phyloP scores from a whole-genome alignment of 345 rosid species.

The Durio zibethinus region DNA sequence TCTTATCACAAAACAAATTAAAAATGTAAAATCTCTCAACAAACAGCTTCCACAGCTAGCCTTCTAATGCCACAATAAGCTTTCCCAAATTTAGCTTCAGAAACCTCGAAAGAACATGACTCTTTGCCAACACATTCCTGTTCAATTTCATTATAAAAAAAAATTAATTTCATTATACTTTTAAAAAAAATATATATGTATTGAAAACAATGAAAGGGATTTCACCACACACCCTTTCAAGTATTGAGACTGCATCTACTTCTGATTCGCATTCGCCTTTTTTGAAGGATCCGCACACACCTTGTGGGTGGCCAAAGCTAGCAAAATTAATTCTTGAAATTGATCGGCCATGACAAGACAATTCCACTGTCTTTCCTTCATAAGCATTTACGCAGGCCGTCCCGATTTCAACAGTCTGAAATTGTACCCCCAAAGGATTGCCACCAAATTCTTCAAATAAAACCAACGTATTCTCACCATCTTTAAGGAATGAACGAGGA shows the following conservation, averaged over 20 bases:
- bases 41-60: slow-evolving; percentile 50
- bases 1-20: not conserved
- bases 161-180: too few relatives aligned
- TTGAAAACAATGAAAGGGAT: too few relatives aligned
- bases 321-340: slow-evolving; percentile 37
- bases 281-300: slow-evolving; percentile 46
- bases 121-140: slow-evolving; percentile 49
- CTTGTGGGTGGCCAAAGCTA: slow-evolving; percentile 46
- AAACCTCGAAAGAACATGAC: slow-evolving; percentile 32
- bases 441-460: slow-evolving; percentile 64
- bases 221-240: not conserved
- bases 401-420: slow-evolving; percentile 32
- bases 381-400: slow-evolving; percentile 34
- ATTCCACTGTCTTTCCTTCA: slow-evolving; percentile 36
- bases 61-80: slow-evolving; percentile 28
- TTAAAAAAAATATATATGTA: too few relatives aligned
- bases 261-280: slow-evolving; percentile 33
- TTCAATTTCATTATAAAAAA: too few relatives aligned
- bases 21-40: slow-evolving; percentile 11
- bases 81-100: slow-evolving; percentile 33
- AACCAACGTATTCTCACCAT: slow-evolving; percentile 36
- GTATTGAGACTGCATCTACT: not conserved
- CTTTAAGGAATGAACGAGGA: slow-evolving; percentile 41
- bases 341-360: slow-evolving; percentile 42
- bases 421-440: slow-evolving; percentile 30